Evolutionary conservation across 495 filamentous ascomycete species (phyloP).

Genomic region (Penicillium ucsense): DNA sequence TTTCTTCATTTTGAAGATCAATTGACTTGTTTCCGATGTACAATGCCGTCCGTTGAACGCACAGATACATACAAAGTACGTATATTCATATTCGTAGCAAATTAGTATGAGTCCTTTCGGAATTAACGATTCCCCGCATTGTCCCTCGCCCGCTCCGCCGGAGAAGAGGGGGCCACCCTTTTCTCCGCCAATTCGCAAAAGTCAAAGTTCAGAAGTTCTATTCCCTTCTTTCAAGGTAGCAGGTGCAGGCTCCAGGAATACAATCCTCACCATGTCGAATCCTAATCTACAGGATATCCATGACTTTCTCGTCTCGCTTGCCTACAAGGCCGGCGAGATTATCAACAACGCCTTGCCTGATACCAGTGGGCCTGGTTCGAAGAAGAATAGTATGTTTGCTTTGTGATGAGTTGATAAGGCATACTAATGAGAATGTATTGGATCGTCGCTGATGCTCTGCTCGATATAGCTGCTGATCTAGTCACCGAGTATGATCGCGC

Average conservation of each 20-base stretch:
- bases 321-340: constrained; percentile 70
- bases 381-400: constrained; percentile 68
- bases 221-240: not conserved
- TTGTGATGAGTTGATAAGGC: not conserved
- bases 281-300: constrained; percentile 69
- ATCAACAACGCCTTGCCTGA: constrained; percentile 67
- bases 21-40: too few relatives aligned
- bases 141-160: too few relatives aligned
- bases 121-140: too few relatives aligned
- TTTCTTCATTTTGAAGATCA: too few relatives aligned
- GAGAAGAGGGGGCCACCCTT: too few relatives aligned
- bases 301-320: constrained; percentile 64
- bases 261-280: constrained; percentile 4
- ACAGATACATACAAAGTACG: too few relatives aligned
- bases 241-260: not conserved
- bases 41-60: too few relatives aligned
- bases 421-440: too few relatives aligned
- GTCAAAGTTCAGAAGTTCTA: too few relatives aligned
- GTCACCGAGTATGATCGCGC: constrained; percentile 83
- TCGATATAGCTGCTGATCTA: constrained; percentile 57
- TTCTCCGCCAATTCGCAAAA: too few relatives aligned
- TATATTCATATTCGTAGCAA: too few relatives aligned
- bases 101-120: too few relatives aligned
- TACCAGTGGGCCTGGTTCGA: constrained; percentile 52
- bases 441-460: not conserved